Evolutionary conservation across 768 basidiomycete genomes (phyloP), one percentile per base, ranked within the genome.

Genomic region (Albatrellus ellisii): DNA sequence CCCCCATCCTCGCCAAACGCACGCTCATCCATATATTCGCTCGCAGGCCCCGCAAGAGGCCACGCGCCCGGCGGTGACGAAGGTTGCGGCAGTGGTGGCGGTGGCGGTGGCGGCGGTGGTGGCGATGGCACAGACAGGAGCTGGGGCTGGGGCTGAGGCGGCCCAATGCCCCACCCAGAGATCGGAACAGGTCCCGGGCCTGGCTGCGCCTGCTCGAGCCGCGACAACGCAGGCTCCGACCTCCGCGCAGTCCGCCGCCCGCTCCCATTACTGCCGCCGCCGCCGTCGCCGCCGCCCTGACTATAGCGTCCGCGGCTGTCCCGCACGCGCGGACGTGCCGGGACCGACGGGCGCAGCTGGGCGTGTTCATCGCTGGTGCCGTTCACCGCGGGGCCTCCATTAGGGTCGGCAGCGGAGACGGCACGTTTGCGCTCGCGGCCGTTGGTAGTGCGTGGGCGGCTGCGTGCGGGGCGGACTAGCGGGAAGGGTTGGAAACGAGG

Each of bases 31-130:
- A 49, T 12, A 29, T 39, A 47, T 12, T 38, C 48, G 11, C 48
- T 49, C 11, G 48, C 48, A 26, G 48, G 49, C 18, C 49, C 46
- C n/a, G 49, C 49, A 12, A 50, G 47, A 8, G 28, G 28, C 28
- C 8, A n/a, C 25, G 21, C 12, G 24, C 37, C 24, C 15, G 37
- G 22, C 22, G 25, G 8, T 25, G 14, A 39, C 5, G 12, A 20
- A 4, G 37, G 37, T 18, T 20, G 37, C 37, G 22, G 37, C 5
- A 36, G 18, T 36, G 34, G 3, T n/a, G 12, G 34, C 34, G 34
- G 34, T 20, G 34, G 11, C 17, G 14, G 14, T 31, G 14, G 29
- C 29, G 14, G 17, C 14, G 4, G 4, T 17, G 29, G 17, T 12
- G 3, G 12, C 29, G 14, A 31, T 31, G 14, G 17, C 17, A 31